Evolutionary conservation across 2,329 filamentous ascomycete species (phyloP), one percentile per base, ranked within the genome.

Genomic region (Mycocentrospora acerina): DNA sequence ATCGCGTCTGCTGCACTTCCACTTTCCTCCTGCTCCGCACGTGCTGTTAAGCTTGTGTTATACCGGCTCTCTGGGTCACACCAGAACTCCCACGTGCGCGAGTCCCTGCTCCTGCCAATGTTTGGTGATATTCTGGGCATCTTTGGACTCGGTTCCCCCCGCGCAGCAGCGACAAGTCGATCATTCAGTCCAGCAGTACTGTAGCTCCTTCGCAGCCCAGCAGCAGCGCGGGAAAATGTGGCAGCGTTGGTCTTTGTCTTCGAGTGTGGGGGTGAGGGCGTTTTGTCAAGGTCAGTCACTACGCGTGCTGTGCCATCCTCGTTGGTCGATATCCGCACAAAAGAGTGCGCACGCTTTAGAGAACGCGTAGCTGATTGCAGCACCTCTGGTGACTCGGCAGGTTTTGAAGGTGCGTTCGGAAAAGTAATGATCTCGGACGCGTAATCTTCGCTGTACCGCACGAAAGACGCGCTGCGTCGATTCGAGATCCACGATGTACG

Each of bases 271-370:
- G 82, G 84, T 2, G 85, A 88, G 3, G 87, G 86, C 3, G 85
- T 85, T 19, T 78, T 75, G 47, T 85, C 81, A 46, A 84, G 78
- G 37, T 85, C 75, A 12, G 79, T 81, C 15, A 90, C 81, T 35
- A 96, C 76, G 57, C 91, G 86, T n/a, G 91, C 91, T 60, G 90
- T 91, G 51, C 91, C 91, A 59, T 96, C 89, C 22, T 90, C 78
- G 13, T 88, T 93, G 59, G 93, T 82, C 2, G 88, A 89, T 18
- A 96, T 76, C 32, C 89, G 83, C 40, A 95, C 78, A 18, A 80
- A 77, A 32, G 79, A 79, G 27, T 68, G 62, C 6, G 58, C 49
- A 40, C 66, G 65, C 45, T 66, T 67, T 22, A 69, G 40, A 3
- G 64, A 40, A 24, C 48, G 74, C 55, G 36, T 70, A 73, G 59